Conservation (phyloP, 441 rosid species). For the Erysimum cheiri region DNA sequence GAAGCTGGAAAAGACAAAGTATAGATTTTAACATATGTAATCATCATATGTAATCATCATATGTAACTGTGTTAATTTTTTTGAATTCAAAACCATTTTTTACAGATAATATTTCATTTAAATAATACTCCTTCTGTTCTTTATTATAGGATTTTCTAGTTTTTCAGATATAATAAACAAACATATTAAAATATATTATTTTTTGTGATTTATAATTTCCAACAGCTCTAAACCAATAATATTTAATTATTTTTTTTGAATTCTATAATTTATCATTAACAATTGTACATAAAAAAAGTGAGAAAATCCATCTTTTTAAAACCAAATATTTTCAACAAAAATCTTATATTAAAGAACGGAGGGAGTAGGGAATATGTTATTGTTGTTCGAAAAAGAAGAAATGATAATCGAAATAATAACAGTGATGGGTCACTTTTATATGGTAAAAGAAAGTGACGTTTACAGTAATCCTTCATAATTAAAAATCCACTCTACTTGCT, state of each 20-base stretch:
- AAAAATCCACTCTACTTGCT: slow-evolving; percentile 34
- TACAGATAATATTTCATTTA: background rate
- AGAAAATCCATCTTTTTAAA: too few species aligned
- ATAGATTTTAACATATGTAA: slow-evolving; percentile 8
- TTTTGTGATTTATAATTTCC: too few species aligned
- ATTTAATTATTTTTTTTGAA: too few species aligned
- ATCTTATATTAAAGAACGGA: too few species aligned
- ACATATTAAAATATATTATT: too few species aligned
- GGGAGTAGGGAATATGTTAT: background rate
- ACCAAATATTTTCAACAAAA: too few species aligned
- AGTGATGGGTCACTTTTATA: slow-evolving; percentile 9
- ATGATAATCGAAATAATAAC: slow-evolving; percentile 3
- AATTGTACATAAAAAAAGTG: too few species aligned
- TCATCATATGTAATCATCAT: slow-evolving; percentile 17
- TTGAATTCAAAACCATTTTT: background rate
- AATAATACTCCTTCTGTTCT: background rate
- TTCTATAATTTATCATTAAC: too few species aligned
- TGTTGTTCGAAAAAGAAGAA: background rate
- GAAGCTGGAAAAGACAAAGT: background rate
- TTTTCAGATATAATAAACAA: too few species aligned
- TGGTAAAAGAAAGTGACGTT: slow-evolving; percentile 34
- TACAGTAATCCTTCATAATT: slow-evolving; percentile 33
- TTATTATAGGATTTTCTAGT: too few species aligned
- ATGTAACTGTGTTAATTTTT: background rate
- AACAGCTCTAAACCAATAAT: too few species aligned